phyloP scores from a whole-genome alignment of 164 flowering plant species.

The Magnolia changhungtana region DNA sequence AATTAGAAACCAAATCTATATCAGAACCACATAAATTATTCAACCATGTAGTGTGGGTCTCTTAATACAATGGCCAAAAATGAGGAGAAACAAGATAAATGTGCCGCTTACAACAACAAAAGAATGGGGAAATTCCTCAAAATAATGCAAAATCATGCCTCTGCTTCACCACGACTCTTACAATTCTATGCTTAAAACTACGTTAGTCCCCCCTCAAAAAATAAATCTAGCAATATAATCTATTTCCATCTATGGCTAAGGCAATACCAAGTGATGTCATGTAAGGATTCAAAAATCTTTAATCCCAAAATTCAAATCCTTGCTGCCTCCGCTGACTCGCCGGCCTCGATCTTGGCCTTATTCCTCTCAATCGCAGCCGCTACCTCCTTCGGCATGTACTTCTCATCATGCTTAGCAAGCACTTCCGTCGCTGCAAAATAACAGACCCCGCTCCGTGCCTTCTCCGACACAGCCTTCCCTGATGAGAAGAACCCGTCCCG shows the following conservation, averaged over 20 bases:
- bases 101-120: background rate
- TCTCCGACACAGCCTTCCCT: slow-evolving; percentile 37
- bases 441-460: slow-evolving; percentile 61
- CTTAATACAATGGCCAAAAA: no score
- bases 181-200: background rate
- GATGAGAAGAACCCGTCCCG: slow-evolving; percentile 17
- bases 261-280: background rate
- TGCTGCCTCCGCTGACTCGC: background rate
- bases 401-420: slow-evolving; percentile 94
- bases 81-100: background rate
- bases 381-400: slow-evolving; percentile 89
- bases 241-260: background rate
- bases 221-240: background rate
- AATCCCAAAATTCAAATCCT: background rate
- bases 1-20: no score
- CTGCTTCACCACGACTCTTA: background rate
- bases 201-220: background rate
- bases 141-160: background rate
- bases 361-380: slow-evolving; percentile 83
- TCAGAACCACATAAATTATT: no score
- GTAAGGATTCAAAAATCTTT: background rate
- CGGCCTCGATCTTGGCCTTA: slow-evolving; percentile 42
- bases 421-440: slow-evolving; percentile 76
- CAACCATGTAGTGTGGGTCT: no score
- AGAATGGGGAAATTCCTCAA: background rate